Percentiles rank a stretch among this genome's conserved stretches.
These are phyloP conservation scores for Nicotiana noctiflora DNA, from an alignment of 257 asterid genomes.

Conservation along the genomic window DNA sequence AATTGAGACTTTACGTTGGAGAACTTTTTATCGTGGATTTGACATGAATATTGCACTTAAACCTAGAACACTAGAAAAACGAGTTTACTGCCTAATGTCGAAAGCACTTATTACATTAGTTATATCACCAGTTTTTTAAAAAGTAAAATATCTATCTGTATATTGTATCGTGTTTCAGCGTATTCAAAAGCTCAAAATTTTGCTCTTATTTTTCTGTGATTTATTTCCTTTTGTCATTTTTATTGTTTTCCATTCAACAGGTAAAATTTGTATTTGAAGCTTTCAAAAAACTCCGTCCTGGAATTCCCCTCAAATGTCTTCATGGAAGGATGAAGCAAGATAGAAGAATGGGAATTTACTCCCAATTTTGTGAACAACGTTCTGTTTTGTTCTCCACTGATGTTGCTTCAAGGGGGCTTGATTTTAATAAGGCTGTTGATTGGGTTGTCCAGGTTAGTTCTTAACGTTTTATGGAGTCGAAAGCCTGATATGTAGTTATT, in stretches of 20 bases:
- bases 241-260: constrained; percentile 25
- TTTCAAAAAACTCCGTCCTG: constrained; percentile 95
- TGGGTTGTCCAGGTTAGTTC: constrained; percentile 95
- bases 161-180: neutral
- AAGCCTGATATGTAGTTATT: neutral
- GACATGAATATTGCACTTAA: neutral
- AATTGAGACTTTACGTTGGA: neutral
- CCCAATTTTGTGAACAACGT: constrained; percentile 68
- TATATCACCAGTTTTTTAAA: neutral
- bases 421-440: constrained; percentile 80
- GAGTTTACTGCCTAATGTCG: neutral
- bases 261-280: constrained; percentile 74
- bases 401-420: constrained; percentile 95
- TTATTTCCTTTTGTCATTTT: neutral
- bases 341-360: constrained; percentile 67
- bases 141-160: neutral
- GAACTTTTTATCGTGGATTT: neutral
- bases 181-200: neutral
- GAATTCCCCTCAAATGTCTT: constrained; percentile 75
- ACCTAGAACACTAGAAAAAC: neutral
- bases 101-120: neutral
- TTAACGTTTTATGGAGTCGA: neutral
- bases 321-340: constrained; percentile 95
- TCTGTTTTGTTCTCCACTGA: constrained; percentile 81
- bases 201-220: neutral